These are phyloP conservation scores for Penicillium concentricum DNA, from an alignment of 2,329 filamentous ascomycete genomes.

Conservation along the genomic window DNA sequence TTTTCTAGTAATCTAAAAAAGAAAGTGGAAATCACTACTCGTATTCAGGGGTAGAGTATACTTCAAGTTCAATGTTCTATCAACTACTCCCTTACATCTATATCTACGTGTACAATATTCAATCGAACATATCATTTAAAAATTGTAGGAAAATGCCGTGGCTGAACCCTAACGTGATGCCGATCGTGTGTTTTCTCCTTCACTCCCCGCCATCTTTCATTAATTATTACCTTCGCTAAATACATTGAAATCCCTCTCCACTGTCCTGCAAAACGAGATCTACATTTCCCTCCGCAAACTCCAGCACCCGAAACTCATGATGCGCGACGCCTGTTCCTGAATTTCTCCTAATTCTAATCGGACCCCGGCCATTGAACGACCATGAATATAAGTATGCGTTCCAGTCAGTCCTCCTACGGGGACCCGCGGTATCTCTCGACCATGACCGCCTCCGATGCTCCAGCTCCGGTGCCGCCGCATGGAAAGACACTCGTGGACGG, in stretches of 20 bases:
- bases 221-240: background rate
- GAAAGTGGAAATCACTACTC: background rate
- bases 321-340: constrained; percentile 20
- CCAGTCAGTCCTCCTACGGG: constrained; percentile 44
- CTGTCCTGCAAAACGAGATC: background rate
- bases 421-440: constrained; percentile 40
- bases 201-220: constrained; percentile 23
- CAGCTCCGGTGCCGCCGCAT: constrained; percentile 28
- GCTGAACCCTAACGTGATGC: constrained; percentile 11
- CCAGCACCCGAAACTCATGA: constrained; percentile 5
- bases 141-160: constrained; percentile 9
- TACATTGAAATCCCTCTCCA: background rate
- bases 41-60: background rate
- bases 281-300: background rate
- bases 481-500: constrained; percentile 57
- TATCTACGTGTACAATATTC: background rate
- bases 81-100: background rate
- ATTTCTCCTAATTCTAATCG: constrained; percentile 7
- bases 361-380: constrained; percentile 11
- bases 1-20: background rate
- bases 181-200: constrained; percentile 12
- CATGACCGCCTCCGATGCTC: constrained; percentile 32
- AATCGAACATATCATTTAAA: background rate
- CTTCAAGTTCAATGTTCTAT: background rate
- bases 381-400: constrained; percentile 40